Percentiles rank a stretch among this genome's conserved stretches.
Conservation (phyloP, 495 filamentous ascomycete species). For the Lophiostoma macrostomum region DNA sequence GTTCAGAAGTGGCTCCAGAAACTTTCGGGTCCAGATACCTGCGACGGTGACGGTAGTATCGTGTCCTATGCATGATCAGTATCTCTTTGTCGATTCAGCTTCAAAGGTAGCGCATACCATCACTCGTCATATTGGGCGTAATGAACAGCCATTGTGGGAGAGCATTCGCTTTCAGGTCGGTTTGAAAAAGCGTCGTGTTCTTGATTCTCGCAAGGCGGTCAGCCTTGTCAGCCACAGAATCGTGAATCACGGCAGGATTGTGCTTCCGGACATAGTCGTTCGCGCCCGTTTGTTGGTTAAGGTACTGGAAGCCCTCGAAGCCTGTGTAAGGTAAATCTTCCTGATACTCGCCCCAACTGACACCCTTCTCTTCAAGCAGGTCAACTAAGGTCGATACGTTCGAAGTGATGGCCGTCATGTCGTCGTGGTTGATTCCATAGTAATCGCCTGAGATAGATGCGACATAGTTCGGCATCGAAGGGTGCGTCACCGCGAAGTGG, state of each 20-base stretch:
- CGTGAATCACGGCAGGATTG: conserved; percentile 39
- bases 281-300: conserved; percentile 40
- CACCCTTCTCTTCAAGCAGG: conserved; percentile 38
- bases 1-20: conserved; percentile 40
- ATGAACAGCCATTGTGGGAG: conserved; percentile 42
- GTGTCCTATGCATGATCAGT: conserved; percentile 24
- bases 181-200: conserved; percentile 36
- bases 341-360: conserved; percentile 40
- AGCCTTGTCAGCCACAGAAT: conserved; percentile 31
- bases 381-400: conserved; percentile 39
- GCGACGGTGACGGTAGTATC: conserved; percentile 39
- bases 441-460: conserved; percentile 37
- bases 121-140: conserved; percentile 40
- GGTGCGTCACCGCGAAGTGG: conserved; percentile 55
- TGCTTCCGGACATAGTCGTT: conserved; percentile 43
- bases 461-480: conserved; percentile 42
- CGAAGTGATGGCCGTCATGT: conserved; percentile 36
- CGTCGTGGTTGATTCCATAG: conserved; percentile 41
- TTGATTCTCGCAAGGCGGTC: conserved; percentile 36
- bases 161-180: conserved; percentile 29
- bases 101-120: conserved; percentile 12
- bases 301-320: conserved; percentile 36
- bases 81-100: not conserved
- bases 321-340: conserved; percentile 42
- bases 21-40: conserved; percentile 32